phyloP scores from a whole-genome alignment of 495 filamentous ascomycete genomes.

The Schizothecium vesticola region DNA sequence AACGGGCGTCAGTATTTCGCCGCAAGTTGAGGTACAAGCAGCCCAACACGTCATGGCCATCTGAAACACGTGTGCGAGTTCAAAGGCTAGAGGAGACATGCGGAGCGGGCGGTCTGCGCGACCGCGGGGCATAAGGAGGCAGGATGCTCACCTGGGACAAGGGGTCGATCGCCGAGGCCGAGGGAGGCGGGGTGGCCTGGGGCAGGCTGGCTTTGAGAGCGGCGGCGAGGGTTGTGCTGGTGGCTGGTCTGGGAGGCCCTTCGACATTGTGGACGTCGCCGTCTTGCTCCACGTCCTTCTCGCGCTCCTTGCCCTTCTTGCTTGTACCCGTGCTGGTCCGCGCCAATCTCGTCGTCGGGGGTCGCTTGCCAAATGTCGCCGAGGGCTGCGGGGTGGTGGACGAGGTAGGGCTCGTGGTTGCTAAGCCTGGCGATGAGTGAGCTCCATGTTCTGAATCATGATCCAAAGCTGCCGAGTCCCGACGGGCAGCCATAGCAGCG shows the following conservation, averaged over 20 bases:
- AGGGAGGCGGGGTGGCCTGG: conserved; percentile 4
- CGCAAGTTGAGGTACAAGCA: not conserved
- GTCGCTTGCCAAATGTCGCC: not conserved
- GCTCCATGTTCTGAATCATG: not conserved
- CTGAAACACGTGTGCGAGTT: not conserved
- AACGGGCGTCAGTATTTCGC: not conserved
- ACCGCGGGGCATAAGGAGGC: not conserved
- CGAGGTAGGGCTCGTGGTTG: not conserved
- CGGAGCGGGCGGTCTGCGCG: not conserved
- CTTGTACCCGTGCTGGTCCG: conserved; percentile 13
- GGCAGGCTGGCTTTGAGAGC: not conserved
- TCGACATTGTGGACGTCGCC: conserved; percentile 18
- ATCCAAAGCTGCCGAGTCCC: not conserved
- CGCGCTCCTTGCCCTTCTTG: conserved; percentile 11
- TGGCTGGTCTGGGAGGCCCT: conserved; percentile 2
- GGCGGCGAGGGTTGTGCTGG: conserved; percentile 7
- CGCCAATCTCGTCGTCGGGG: conserved; percentile 14
- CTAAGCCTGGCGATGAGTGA: conserved; percentile 5
- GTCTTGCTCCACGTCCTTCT: conserved; percentile 11
- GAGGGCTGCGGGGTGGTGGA: not conserved
- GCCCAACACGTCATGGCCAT: not conserved
- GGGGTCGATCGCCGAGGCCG: conserved; percentile 36
- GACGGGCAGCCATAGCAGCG: not conserved
- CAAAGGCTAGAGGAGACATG: not conserved
- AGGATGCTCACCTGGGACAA: conserved; percentile 39